Base-by-base conservation (phyloP, 2,329 filamentous ascomycete genomes). In the Lachnellula occidentalis region DNA sequence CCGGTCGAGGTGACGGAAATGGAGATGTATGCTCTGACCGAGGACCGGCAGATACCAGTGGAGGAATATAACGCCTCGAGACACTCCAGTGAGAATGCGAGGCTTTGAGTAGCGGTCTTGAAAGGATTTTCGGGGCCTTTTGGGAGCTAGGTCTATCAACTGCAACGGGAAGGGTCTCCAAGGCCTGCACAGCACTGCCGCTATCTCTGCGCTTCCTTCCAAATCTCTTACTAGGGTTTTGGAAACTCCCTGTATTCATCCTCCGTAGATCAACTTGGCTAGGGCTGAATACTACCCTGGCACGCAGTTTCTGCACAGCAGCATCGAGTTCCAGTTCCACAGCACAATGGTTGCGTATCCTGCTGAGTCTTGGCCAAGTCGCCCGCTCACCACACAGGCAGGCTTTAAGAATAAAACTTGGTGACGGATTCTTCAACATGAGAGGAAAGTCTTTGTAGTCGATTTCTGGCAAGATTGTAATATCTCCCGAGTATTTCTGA, bases 401-500 rank as follows among this genome's bases (percentile, higher is more conserved):
- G 8, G 88, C 86, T 46, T 87, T 80, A 5, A 86, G 70, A 89
- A 97, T 95, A 68, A 95, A 97, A 4, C 92, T 88, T 0, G 83
- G 74, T 0, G 87, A 91, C 1, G 92, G 92, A 55, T 97, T 97
- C 59, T 80, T 86, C 45, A 97, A 76, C 24, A 96, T 84, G 8
- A 81, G 80, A 1, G 88, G 86, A 21, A 95, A 81, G 58, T 95
- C 86, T 7, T 83, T 78, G 50, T 87, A 83, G 4, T 80, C 81
- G 55, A 95, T 86, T 51, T 90, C 83, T 0, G 92, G 92, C 34
- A 95, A 78, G 51, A 97, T 96, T 45, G 91, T 97, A 67, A 97
- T 96, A 70, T 97, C 92, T 6, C 92, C 92, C 2, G 89, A 92
- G 66, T 97, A 97, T 60, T 88, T 90, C 66, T 97, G 92, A 60